Base-by-base conservation (phyloP, 768 basidiomycete genomes). In the Phlegmacium glaucopus region DNA sequence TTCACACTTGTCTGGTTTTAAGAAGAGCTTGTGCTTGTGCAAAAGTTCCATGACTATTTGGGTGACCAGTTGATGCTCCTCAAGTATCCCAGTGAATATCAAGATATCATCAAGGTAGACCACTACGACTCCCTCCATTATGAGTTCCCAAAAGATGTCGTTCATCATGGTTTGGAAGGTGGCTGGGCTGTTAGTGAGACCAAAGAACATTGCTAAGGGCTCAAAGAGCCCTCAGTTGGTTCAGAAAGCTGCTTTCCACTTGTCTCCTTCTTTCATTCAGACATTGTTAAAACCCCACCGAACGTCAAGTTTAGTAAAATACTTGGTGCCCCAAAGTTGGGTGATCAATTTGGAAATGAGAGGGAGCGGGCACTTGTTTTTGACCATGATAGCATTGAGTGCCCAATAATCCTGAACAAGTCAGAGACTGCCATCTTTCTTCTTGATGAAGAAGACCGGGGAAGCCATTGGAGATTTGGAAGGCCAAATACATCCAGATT, bases 71-170 rank as follows among this genome's bases (percentile, higher is more conserved):
- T 15, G 2, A 34, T 45, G 49, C 27, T 61, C 32, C 3, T 58
- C 51, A 0, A 55, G 8, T 39, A 48, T 53, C 1, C 61, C 44
- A 1, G 70, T 65, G 54, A 61, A 74, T 44, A 77, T 66, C 0
- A 76, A 62, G 17, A 74, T 70, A 48, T 74, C 63, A 41, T 75
- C 70, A 11, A 75, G 47, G 48, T 76, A 77, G 0, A 75, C 65
- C 6, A 74, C 56, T 2, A 72, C 39, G 25, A 38, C 36, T 0
- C 61, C 61, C 30, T 54, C 48, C 8, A 43, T 26, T 8, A 75
- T 46, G 12, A 55, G 42, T n/a, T n/a, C n/a, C n/a, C n/a, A n/a
- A n/a, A n/a, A n/a, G n/a, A n/a, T n/a, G n/a, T n/a, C n/a, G n/a
- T 77, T 71, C 51, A 77, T 64, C 35, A 78, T 67, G 0, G 62